Conservation (phyloP, 352 stramenopile species). For the Phytophthora podocarpi region DNA sequence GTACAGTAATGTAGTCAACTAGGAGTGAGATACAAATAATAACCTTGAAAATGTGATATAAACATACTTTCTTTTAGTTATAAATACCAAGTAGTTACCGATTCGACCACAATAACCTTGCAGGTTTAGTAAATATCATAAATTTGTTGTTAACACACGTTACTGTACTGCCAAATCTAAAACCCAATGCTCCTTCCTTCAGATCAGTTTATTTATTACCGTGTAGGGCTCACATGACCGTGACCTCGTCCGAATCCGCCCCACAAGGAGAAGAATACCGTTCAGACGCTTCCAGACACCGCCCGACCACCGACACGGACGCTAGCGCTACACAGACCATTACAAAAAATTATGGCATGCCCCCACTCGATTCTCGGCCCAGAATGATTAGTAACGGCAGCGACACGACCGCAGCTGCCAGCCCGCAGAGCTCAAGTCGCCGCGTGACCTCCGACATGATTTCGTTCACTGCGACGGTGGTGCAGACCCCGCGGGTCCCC, state of each 20-base stretch:
- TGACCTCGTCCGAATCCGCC: background rate
- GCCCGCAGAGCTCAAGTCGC: background rate
- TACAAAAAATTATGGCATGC: too few relatives aligned
- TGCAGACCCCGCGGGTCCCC: conserved; percentile 12
- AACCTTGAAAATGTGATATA: too few relatives aligned
- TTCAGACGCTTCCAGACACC: conserved; percentile 20
- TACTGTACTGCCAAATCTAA: too few relatives aligned
- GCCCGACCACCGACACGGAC: too few relatives aligned
- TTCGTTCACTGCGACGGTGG: conserved; percentile 47
- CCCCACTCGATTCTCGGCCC: background rate
- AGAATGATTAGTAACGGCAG: conserved; percentile 25
- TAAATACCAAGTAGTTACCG: too few relatives aligned
- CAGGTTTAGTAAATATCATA: too few relatives aligned
- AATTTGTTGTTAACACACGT: too few relatives aligned
- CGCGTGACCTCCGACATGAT: conserved; percentile 61
- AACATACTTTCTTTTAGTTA: too few relatives aligned
- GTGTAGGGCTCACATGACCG: conserved; percentile 8
- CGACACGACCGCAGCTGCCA: conserved; percentile 26
- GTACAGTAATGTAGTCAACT: too few relatives aligned
- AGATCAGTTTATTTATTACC: conserved; percentile 33
- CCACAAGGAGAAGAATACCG: background rate
- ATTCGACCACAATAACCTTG: too few relatives aligned
- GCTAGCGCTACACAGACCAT: too few relatives aligned
- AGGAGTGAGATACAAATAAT: too few relatives aligned
- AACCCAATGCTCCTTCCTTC: background rate